Percentiles rank a stretch among this genome's conserved stretches.
These are phyloP conservation scores for Xylaria palmicola DNA, from an alignment of 495 filamentous ascomycete species.

Conservation along the genomic window DNA sequence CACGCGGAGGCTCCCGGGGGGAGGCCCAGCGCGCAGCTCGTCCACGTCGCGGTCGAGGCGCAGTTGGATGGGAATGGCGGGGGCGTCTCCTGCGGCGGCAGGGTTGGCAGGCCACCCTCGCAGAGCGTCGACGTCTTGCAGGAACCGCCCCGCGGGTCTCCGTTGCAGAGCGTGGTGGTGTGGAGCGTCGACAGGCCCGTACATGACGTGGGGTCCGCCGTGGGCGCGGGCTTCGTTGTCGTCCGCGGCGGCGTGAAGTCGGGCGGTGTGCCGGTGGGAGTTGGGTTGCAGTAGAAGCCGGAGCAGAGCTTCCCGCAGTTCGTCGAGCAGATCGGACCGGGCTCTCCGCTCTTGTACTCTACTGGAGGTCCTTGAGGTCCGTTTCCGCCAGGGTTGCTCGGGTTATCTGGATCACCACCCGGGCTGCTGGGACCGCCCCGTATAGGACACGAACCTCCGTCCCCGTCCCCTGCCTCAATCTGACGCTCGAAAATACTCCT, in stretches of 20 bases:
- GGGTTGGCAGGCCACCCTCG: not conserved
- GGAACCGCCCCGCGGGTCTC: not conserved
- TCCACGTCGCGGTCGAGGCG: not conserved
- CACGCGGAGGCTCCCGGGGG: not conserved
- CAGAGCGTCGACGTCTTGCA: not conserved
- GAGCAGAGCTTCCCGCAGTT: not conserved
- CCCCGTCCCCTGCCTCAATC: not conserved
- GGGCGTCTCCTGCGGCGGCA: not conserved
- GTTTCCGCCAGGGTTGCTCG: not conserved
- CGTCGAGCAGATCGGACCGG: not conserved
- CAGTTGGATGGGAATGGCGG: not conserved
- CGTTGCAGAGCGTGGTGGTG: not conserved
- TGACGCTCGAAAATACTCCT: not conserved
- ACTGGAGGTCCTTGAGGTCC: not conserved
- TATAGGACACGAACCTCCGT: not conserved
- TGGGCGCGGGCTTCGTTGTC: not conserved
- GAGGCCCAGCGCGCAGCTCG: not conserved
- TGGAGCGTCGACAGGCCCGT: not conserved
- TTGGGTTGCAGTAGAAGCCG: not conserved
- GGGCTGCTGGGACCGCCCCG: not conserved
- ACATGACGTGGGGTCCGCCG: not conserved
- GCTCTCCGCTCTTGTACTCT: not conserved
- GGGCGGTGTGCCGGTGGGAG: not conserved
- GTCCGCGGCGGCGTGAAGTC: not conserved
- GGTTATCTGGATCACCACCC: not conserved